Evolutionary conservation across 768 basidiomycete species (phyloP), one percentile per base, ranked within the genome.

Genomic region (Boletus subparvulus): DNA sequence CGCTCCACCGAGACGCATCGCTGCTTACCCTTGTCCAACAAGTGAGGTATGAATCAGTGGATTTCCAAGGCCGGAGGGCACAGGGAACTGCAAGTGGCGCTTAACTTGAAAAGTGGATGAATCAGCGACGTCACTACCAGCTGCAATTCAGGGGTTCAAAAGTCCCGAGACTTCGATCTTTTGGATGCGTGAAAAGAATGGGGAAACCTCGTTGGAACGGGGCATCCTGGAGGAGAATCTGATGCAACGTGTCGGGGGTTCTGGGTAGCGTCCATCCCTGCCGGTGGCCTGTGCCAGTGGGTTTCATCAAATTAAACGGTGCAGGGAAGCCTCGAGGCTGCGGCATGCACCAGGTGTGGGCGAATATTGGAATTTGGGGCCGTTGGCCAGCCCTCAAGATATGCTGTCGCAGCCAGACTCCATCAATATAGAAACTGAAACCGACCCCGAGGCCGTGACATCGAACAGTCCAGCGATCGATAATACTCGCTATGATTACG

Each of bases 241-340:
- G 46, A 40, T 59, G 17, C 50, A 55, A 51, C 52, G 48, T 24
- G 40, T 43, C 19, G 17, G 11, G 39, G 28, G 35, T 42, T 41
- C 30, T 36, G 6, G 40, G 46, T 49, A 56, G 49, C 3, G 13
- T 54, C 10, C 30, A 30, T 30, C 7, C 2, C 7, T 8, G 21
- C 21, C 21, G 21, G 21, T 30, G 30, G 28, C 37, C 26, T 26
- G 26, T 21, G 21, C 21, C 21, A 21, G 21, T 21, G 21, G 21
- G 21, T 21, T 21, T 46, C 46, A 47, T 59, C 35, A 58, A 42
- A 61, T 43, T 10, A 50, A 47, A 40, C 10, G 45, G n/a, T 13
- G 14, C 16, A 32, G 19, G 36, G 21, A 43, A 36, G 50, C 61
- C 55, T 61, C 54, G 56, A 61, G 65, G 62, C 36, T 36, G 13